phyloP scores from a whole-genome alignment of 1,284 basidiomycete species.

The Sporisorium scitamineum region DNA sequence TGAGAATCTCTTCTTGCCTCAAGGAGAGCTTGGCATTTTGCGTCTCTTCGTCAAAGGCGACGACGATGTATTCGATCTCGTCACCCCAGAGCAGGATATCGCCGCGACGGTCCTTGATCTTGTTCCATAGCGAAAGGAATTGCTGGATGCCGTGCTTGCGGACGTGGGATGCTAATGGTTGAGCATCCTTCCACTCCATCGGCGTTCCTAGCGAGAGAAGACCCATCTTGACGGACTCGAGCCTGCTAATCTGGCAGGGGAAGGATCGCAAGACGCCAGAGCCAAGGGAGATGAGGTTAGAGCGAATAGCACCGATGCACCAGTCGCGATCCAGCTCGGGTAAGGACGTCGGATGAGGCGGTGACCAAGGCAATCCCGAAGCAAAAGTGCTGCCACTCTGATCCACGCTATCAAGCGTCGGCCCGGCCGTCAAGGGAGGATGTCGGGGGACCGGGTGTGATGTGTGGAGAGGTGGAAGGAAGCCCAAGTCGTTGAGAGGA shows the following conservation, averaged over 20 bases:
- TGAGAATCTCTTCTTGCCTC: constrained; percentile 91
- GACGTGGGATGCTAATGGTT: constrained; percentile 83
- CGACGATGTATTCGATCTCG: constrained; percentile 98
- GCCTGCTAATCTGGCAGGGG: neutral
- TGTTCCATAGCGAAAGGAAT: constrained; percentile 92
- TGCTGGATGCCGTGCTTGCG: constrained; percentile 93
- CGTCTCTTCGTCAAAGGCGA: constrained; percentile 82
- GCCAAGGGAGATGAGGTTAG: neutral
- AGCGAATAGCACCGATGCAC: neutral
- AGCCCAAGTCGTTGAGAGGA: too few relatives aligned
- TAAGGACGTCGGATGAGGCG: neutral
- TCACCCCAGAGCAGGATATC: constrained; percentile 99
- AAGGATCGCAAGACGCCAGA: neutral
- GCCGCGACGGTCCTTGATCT: constrained; percentile 88
- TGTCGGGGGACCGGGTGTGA: neutral
- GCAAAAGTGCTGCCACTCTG: neutral
- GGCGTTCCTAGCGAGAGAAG: constrained; percentile 94
- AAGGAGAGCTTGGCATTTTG: constrained; percentile 89
- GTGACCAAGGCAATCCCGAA: neutral
- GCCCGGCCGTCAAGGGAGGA: neutral
- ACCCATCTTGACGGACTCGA: constrained; percentile 77
- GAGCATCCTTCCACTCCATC: constrained; percentile 89
- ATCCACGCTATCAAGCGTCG: neutral
- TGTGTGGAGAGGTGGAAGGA: neutral
- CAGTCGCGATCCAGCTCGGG: neutral